These are phyloP conservation scores for Phytophthora nicotianae DNA, from an alignment of 352 stramenopile species.

Conservation along the genomic window DNA sequence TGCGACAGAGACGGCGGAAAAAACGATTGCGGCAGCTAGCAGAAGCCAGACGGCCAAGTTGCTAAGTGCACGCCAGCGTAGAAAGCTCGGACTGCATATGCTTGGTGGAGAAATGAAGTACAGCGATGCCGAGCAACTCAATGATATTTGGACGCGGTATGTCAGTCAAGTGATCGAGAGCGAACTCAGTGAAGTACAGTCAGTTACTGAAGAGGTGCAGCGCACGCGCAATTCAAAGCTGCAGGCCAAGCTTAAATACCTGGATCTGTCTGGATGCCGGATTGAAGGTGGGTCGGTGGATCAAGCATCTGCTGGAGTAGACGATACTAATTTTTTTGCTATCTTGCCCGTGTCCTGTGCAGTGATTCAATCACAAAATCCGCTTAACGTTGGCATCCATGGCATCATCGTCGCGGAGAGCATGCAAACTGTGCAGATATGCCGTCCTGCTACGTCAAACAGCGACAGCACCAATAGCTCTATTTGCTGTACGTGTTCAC, in stretches of 20 bases:
- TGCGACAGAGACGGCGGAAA: conserved; percentile 32
- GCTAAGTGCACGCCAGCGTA: conserved; percentile 65
- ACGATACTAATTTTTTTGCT: conserved; percentile 1
- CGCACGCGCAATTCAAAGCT: conserved; percentile 34
- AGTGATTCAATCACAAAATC: conserved; percentile 69
- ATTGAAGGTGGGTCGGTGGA: conserved; percentile 52
- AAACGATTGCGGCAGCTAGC: conserved; percentile 31
- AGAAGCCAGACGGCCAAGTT: conserved; percentile 60
- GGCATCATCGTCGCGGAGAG: conserved; percentile 77
- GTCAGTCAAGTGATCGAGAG: conserved; percentile 53
- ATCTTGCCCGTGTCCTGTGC: background rate
- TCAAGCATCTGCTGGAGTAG: background rate
- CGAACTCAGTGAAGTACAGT: conserved; percentile 41
- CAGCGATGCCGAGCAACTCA: conserved; percentile 63
- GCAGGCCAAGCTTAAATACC: conserved; percentile 56
- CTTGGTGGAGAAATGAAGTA: conserved; percentile 56
- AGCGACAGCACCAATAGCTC: conserved; percentile 19
- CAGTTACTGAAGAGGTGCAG: conserved; percentile 23
- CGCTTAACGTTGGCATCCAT: conserved; percentile 50
- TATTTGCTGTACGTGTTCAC: conserved; percentile 60
- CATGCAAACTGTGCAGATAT: conserved; percentile 63
- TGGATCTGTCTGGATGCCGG: conserved; percentile 75
- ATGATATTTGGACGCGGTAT: conserved; percentile 71
- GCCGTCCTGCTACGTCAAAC: conserved; percentile 31
- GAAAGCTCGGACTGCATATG: conserved; percentile 60